Percentiles rank a stretch among this genome's conserved stretches.
These are phyloP conservation scores for Entophlyctis helioformis DNA, from an alignment of 192 early-diverging fungal species.

Conservation along the genomic window DNA sequence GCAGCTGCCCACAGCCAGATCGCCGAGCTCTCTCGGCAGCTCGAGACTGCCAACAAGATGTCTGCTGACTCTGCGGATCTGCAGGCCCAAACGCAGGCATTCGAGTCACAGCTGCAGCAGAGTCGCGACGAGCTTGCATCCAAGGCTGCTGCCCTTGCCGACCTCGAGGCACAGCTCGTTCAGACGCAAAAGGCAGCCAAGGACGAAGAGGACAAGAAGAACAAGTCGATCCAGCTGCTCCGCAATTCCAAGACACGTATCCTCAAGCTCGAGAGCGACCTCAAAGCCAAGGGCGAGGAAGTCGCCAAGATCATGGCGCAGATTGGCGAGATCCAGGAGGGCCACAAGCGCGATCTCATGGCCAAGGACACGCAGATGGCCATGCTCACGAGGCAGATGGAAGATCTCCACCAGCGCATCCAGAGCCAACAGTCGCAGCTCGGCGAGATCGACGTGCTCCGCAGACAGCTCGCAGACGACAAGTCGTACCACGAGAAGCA, in stretches of 20 bases:
- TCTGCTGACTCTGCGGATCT: too few species aligned
- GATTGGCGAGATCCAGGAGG: slow-evolving; percentile 7
- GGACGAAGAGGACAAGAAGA: slow-evolving; percentile 51
- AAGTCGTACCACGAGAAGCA: slow-evolving; percentile 9
- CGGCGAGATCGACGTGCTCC: slow-evolving; percentile 11
- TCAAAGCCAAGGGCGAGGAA: slow-evolving; percentile 18
- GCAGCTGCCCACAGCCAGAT: too few species aligned
- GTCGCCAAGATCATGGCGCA: slow-evolving; percentile 11
- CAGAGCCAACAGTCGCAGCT: slow-evolving; percentile 18
- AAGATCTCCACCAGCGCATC: slow-evolving; percentile 26
- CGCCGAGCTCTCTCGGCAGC: too few species aligned
- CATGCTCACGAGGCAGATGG: slow-evolving; percentile 27
- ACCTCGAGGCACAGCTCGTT: neutral
- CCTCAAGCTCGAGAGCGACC: slow-evolving; percentile 35
- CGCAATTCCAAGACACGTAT: slow-evolving; percentile 39
- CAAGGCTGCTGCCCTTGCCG: neutral
- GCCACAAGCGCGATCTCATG: slow-evolving; percentile 7
- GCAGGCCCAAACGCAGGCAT: too few species aligned
- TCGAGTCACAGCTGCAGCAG: slow-evolving; percentile 5
- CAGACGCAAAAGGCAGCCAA: too few species aligned
- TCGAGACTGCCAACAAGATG: too few species aligned
- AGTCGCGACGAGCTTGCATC: neutral
- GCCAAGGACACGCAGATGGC: slow-evolving; percentile 26
- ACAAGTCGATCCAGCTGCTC: slow-evolving; percentile 41
- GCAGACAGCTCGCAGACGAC: slow-evolving; percentile 6